Conservation (phyloP, 1,284 basidiomycete genomes). For the Sporisorium scitamineum region DNA sequence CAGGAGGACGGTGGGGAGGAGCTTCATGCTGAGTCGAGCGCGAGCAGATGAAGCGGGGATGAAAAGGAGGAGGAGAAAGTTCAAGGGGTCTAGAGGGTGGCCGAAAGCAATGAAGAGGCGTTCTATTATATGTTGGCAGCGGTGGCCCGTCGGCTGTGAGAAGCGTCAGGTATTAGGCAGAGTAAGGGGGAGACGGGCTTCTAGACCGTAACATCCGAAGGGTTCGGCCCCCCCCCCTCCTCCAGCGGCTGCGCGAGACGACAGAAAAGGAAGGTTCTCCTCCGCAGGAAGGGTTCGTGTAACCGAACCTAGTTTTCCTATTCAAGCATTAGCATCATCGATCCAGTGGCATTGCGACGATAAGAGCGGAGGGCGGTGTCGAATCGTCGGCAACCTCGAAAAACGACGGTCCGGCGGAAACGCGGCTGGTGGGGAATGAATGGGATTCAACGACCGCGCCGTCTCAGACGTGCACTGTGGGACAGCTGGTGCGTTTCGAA, state of each 20-base stretch:
- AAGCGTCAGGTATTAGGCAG: background rate
- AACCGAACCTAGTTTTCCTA: background rate
- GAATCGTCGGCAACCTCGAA: background rate
- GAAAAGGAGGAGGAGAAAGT: background rate
- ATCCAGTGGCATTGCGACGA: background rate
- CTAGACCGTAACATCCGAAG: background rate
- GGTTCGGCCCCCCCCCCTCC: background rate
- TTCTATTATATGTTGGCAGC: background rate
- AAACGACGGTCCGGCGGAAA: background rate
- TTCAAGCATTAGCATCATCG: background rate
- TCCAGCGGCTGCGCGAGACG: background rate
- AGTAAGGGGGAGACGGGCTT: background rate
- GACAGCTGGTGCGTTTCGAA: too few relatives aligned
- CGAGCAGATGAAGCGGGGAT: background rate
- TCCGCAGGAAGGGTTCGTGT: background rate
- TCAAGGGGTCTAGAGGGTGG: background rate
- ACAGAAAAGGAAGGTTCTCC: background rate
- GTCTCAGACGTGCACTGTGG: too few relatives aligned
- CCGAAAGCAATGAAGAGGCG: background rate
- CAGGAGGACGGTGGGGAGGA: conserved; percentile 23
- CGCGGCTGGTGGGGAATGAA: too few relatives aligned
- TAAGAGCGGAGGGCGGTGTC: background rate
- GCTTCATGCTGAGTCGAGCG: too few relatives aligned
- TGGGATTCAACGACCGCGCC: too few relatives aligned
- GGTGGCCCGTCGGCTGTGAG: too few relatives aligned